These are phyloP conservation scores for Endotrypanum monterogeii DNA, from an alignment of 208 protist species.

Conservation along the genomic window DNA sequence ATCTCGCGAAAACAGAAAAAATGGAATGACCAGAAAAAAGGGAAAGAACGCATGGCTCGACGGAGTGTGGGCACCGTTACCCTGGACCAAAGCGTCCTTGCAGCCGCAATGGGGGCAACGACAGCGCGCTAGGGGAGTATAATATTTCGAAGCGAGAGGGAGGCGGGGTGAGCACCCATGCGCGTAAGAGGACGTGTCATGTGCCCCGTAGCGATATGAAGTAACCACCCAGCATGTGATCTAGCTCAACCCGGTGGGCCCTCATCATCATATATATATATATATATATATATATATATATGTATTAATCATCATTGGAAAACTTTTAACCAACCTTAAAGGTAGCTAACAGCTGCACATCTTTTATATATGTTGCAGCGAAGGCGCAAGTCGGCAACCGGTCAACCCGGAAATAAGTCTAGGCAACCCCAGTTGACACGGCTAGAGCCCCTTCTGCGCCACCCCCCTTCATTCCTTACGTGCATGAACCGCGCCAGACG, in stretches of 20 bases:
- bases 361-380: no score
- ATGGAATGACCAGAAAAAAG: conserved; percentile 97
- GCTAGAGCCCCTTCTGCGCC: no score
- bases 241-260: not conserved
- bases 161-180: not conserved
- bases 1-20: conserved; percentile 96
- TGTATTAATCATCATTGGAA: no score
- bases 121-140: conserved; percentile 23
- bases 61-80: conserved; percentile 91
- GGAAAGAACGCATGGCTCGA: conserved; percentile 96
- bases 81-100: conserved; percentile 92
- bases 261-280: not conserved
- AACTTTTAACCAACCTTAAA: no score
- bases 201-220: not conserved
- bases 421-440: no score
- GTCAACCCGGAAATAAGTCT: no score
- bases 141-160: conserved; percentile 1
- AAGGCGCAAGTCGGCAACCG: no score
- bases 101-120: conserved; percentile 86
- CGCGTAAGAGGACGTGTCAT: not conserved
- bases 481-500: not conserved
- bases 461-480: not conserved
- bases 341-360: no score
- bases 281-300: no score
- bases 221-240: no score